Percentiles rank a stretch among this genome's conserved stretches.
phyloP scores from a whole-genome alignment of 176 grass and related monocot genomes.

The Hordeum vulgare region DNA sequence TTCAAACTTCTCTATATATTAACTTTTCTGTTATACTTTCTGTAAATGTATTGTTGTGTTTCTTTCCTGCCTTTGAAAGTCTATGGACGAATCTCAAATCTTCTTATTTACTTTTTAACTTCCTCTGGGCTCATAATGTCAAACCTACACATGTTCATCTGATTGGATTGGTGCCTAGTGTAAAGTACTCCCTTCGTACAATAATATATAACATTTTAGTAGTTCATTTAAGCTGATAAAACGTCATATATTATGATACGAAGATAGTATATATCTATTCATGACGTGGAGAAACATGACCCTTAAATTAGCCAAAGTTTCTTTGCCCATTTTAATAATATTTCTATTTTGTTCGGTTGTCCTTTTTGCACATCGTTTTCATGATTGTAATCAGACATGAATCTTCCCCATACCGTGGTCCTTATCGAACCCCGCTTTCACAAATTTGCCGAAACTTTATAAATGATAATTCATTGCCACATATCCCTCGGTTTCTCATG shows the following conservation, averaged over 20 bases:
- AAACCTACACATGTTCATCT: background rate
- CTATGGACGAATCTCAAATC: background rate
- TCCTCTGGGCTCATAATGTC: background rate
- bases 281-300: background rate
- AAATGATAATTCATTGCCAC: background rate
- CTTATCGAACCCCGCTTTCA: conserved; percentile 13
- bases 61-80: background rate
- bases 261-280: background rate
- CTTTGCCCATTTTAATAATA: background rate
- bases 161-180: background rate
- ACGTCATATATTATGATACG: no score
- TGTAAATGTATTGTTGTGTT: background rate
- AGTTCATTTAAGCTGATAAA: no score
- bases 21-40: background rate
- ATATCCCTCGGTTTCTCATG: background rate
- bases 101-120: background rate
- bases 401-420: conserved; percentile 21
- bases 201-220: no score
- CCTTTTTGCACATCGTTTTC: conserved; percentile 14
- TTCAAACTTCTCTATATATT: no score
- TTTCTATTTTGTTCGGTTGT: background rate
- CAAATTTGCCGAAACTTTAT: conserved; percentile 3
- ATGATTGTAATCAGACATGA: conserved; percentile 15
- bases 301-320: background rate
- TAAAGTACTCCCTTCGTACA: no score